Evolutionary conservation across 2,329 filamentous ascomycete species (phyloP).

Genomic region (Helotiales sp.): DNA sequence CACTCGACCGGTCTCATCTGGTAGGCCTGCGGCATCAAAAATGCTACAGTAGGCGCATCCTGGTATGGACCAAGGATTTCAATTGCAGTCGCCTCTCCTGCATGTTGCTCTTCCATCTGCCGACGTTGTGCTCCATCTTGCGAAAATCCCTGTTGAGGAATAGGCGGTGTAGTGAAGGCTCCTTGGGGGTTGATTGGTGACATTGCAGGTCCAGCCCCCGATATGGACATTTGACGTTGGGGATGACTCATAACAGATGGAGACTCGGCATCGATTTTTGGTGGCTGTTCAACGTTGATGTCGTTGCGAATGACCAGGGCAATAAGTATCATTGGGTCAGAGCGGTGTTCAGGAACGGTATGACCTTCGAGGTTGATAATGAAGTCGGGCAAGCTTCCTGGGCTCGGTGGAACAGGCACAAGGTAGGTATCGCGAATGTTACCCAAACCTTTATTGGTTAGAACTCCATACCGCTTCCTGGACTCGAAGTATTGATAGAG

Average conservation of each 20-base stretch:
- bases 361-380: constrained; percentile 88
- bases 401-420: constrained; percentile 79
- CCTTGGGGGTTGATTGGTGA: constrained; percentile 57
- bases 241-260: constrained; percentile 46
- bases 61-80: constrained; percentile 68
- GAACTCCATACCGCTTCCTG: constrained; percentile 84
- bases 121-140: constrained; percentile 33
- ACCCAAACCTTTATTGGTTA: constrained; percentile 74
- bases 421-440: constrained; percentile 91
- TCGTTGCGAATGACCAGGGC: constrained; percentile 80
- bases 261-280: constrained; percentile 30
- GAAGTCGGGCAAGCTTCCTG: constrained; percentile 77
- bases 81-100: constrained; percentile 62
- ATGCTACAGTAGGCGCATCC: constrained; percentile 67
- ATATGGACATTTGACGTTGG: constrained; percentile 54
- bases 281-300: constrained; percentile 32
- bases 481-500: constrained; percentile 87
- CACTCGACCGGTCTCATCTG: constrained; percentile 75
- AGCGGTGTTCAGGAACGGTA: constrained; percentile 71
- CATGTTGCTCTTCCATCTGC: constrained; percentile 52
- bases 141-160: constrained; percentile 19
- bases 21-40: constrained; percentile 71
- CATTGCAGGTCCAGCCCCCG: constrained; percentile 54
- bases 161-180: constrained; percentile 35
- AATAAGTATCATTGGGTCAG: constrained; percentile 79